Percentiles rank a stretch among this genome's conserved stretches.
phyloP scores from a whole-genome alignment of 2,329 filamentous ascomycete species.

The Aspergillus jensenii region DNA sequence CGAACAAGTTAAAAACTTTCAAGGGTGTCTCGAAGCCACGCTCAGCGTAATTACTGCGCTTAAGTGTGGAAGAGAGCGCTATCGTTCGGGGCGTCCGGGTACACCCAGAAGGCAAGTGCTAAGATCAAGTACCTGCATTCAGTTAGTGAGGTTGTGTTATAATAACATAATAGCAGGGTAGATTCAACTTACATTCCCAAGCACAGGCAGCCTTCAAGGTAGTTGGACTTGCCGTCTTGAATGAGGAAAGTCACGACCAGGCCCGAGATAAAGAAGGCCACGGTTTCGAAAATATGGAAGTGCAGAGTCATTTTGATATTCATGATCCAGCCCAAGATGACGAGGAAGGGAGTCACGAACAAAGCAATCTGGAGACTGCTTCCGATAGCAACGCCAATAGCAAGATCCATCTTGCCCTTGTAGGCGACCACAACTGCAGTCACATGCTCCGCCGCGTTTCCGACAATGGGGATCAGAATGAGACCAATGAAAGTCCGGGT shows the following conservation, averaged over 20 bases:
- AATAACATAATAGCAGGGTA: not conserved
- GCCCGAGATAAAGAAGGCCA: constrained; percentile 73
- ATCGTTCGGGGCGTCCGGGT: constrained; percentile 42
- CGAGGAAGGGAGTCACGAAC: constrained; percentile 76
- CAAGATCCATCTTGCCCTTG: constrained; percentile 67
- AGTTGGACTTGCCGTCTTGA: constrained; percentile 80
- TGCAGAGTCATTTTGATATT: constrained; percentile 72
- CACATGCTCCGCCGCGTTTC: constrained; percentile 79
- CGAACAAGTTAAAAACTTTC: not conserved
- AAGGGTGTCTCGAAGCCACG: not conserved
- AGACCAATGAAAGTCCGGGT: constrained; percentile 81
- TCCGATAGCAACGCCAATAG: constrained; percentile 78
- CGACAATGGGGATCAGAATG: constrained; percentile 79
- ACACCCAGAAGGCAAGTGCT: constrained; percentile 50
- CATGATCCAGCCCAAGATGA: constrained; percentile 78
- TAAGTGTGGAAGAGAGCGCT: constrained; percentile 13
- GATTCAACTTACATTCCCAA: constrained; percentile 50
- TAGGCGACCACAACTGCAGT: constrained; percentile 77
- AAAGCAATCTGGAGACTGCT: constrained; percentile 81
- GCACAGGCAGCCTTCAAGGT: constrained; percentile 77
- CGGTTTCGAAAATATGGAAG: constrained; percentile 78
- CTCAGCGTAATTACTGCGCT: not conserved
- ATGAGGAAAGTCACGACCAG: constrained; percentile 72
- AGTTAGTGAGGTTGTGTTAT: constrained; percentile 6
- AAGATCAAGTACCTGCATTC: constrained; percentile 43